phyloP scores from a whole-genome alignment of 2,329 filamentous ascomycete genomes.

The Gnomoniopsis sp. region DNA sequence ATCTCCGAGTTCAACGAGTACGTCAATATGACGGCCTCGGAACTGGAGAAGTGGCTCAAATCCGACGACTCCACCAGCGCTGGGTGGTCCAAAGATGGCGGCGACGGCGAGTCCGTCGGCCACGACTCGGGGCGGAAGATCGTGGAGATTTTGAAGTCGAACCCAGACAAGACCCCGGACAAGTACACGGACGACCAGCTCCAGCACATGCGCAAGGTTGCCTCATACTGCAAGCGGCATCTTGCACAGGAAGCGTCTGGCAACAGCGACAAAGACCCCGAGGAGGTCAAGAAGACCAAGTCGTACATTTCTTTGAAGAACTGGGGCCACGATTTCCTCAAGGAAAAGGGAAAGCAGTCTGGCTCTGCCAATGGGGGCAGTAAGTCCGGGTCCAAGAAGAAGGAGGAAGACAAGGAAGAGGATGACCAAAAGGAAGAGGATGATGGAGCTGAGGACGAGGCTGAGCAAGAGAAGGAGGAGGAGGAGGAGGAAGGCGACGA shows the following conservation, averaged over 20 bases:
- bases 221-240: conserved; percentile 64
- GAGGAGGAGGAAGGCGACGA: conserved; percentile 5
- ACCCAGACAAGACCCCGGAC: conserved; percentile 53
- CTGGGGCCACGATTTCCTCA: conserved; percentile 55
- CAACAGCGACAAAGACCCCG: conserved; percentile 48
- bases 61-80: conserved; percentile 54
- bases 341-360: conserved; percentile 28
- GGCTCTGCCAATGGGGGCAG: not conserved
- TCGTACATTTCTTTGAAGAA: conserved; percentile 58
- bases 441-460: conserved; percentile 12
- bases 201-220: conserved; percentile 60
- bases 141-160: conserved; percentile 59
- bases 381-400: conserved; percentile 11
- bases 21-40: conserved; percentile 62
- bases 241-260: conserved; percentile 60
- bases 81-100: conserved; percentile 58
- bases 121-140: conserved; percentile 63
- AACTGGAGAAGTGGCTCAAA: conserved; percentile 60
- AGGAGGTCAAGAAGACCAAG: conserved; percentile 45
- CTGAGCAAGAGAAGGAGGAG: conserved; percentile 11
- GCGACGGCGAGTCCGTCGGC: conserved; percentile 58
- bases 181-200: conserved; percentile 55
- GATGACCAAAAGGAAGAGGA: conserved; percentile 1
- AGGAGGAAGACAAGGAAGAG: conserved; percentile 1
- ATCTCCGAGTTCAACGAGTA: conserved; percentile 61